Evolutionary conservation across 495 filamentous ascomycete species (phyloP), one percentile per base, ranked within the genome.

Genomic region (Daldinia decipiens): DNA sequence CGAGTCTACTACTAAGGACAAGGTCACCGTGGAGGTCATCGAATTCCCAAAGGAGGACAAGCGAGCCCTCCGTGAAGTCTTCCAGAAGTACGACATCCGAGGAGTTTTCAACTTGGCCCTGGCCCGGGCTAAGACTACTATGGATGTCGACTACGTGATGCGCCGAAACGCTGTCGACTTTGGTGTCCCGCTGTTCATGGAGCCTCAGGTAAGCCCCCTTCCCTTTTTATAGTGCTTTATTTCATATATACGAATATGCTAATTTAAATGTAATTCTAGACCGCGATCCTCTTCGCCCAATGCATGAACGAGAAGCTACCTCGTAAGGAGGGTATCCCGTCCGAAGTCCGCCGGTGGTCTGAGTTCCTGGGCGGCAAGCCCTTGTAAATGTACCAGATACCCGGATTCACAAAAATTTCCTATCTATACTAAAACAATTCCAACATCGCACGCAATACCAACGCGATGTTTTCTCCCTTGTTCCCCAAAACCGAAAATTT

Each of bases 131-230:
- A 93, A 94, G 84, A 94, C 90, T 26, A 82, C 93, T 65, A 83
- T 92, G 59, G 95, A 99, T 77, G 93, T 95, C 70, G 95, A 98
- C 82, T 99, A 99, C 72, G 94, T 98, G 52, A 99, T 98, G 95
- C 89, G 95, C 71, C 89, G 96, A 74, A 97, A 99, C 77, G 95
- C 95, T 15, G 96, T 99, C 45, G 95, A 99, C 82, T 99, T 99
- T 79, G 94, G 94, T 62, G 94, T 98, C 24, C 95, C 95, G 39
- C 84, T 98, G 67, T 99, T 98, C 80, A 98, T 98, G 94, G 95
- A 99, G 82, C 95, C 95, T 21, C 96, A 95, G 92, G 95, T 97
- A 84, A 85, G 90, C 81, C 36, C 40, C 9, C 26, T 27, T 9
- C 17, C 17, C 7, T 47, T 26, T 65, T 47, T 26, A 59, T 21